Evolutionary conservation across 495 filamentous ascomycete species (phyloP).

Genomic region (Pseudevernia furfuracea): DNA sequence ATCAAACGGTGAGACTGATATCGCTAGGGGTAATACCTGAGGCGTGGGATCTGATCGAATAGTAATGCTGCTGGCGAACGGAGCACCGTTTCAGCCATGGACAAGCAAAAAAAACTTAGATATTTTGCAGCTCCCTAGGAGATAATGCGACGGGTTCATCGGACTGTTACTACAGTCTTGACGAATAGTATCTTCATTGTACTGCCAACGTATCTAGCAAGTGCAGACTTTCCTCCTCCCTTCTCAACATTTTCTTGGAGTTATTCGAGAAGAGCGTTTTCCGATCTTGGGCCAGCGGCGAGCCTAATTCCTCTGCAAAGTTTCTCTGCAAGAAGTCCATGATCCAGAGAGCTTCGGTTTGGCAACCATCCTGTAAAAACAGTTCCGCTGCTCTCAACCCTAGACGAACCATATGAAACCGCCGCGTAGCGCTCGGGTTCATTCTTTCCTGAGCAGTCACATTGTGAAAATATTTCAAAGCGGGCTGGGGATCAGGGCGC

Average conservation of each 20-base stretch:
- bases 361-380: slow-evolving; percentile 3
- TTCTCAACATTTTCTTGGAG: background rate
- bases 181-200: background rate
- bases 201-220: slow-evolving; percentile 2
- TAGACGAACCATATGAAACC: background rate
- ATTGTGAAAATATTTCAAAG: slow-evolving; percentile 6
- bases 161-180: background rate
- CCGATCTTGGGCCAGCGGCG: too few species aligned
- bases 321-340: slow-evolving; percentile 9
- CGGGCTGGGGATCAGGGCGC: background rate
- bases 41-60: background rate
- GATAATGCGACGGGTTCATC: background rate
- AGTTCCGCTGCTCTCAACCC: slow-evolving; percentile 17
- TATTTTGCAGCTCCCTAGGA: background rate
- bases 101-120: too few species aligned
- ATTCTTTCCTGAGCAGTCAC: background rate
- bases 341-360: slow-evolving; percentile 8
- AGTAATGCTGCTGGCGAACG: background rate
- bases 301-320: slow-evolving; percentile 10
- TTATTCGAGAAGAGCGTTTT: too few species aligned
- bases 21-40: background rate
- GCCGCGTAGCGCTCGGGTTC: background rate
- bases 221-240: background rate
- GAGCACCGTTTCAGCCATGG: background rate
- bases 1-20: background rate